phyloP scores from a whole-genome alignment of 2,329 filamentous ascomycete species.

The Arthroderma uncinatum region DNA sequence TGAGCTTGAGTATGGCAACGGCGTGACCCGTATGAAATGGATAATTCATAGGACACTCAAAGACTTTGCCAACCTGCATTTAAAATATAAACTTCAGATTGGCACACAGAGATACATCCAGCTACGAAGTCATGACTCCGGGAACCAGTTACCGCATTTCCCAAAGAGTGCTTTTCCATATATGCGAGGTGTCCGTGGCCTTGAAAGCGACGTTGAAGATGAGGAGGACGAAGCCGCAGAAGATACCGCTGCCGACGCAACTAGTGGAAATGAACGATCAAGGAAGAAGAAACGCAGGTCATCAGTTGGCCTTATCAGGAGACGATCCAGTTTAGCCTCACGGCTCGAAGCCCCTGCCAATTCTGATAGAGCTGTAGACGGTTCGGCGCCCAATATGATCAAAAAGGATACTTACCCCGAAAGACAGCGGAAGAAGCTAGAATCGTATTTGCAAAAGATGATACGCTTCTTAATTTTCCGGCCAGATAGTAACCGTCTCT shows the following conservation, averaged over 20 bases:
- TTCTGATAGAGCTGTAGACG: conserved; percentile 21
- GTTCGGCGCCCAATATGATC: conserved; percentile 23
- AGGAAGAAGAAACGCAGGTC: conserved; percentile 43
- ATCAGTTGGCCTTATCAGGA: conserved; percentile 47
- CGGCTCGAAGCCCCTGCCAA: conserved; percentile 32
- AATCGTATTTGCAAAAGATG: conserved; percentile 85
- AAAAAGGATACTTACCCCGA: conserved; percentile 58
- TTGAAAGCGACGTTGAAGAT: conserved; percentile 72
- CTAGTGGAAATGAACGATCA: conserved; percentile 55
- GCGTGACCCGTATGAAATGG: conserved; percentile 94
- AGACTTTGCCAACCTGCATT: conserved; percentile 85
- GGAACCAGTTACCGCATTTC: conserved; percentile 77
- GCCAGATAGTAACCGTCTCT: conserved; percentile 86
- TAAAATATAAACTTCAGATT: conserved; percentile 81
- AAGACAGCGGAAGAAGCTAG: conserved; percentile 71
- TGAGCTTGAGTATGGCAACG: conserved; percentile 90
- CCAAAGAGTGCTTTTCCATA: conserved; percentile 84
- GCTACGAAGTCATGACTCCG: conserved; percentile 54
- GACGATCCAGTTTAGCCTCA: conserved; percentile 44
- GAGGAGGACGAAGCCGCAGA: conserved; percentile 42
- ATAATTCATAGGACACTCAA: conserved; percentile 73
- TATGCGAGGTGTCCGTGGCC: conserved; percentile 64
- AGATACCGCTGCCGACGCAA: conserved; percentile 50
- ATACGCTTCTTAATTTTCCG: conserved; percentile 95
- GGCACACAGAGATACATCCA: conserved; percentile 74